These are phyloP conservation scores for Hymenoscyphus fructigenus DNA, from an alignment of 2,329 filamentous ascomycete species.

Conservation along the genomic window DNA sequence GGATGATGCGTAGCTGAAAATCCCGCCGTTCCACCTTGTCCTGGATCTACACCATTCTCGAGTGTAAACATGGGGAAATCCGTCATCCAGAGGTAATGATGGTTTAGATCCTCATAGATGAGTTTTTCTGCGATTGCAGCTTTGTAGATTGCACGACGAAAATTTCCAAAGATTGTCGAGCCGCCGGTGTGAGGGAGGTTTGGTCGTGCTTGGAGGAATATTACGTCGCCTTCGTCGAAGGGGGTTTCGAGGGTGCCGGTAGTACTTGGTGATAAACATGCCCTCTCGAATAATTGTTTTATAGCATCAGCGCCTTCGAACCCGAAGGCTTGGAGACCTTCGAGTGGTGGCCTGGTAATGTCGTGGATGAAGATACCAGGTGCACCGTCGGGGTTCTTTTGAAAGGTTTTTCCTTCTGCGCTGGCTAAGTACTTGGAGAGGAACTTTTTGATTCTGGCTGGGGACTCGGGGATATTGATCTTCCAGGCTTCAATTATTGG, in stretches of 20 bases:
- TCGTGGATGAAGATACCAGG: slow-evolving; percentile 80
- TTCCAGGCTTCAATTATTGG: slow-evolving; percentile 76
- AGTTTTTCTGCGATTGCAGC: slow-evolving; percentile 30
- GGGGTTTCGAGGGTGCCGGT: slow-evolving; percentile 7
- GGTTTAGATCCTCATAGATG: slow-evolving; percentile 33
- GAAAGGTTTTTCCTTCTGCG: slow-evolving; percentile 55
- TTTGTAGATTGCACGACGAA: slow-evolving; percentile 34
- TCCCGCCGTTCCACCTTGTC: slow-evolving; percentile 75
- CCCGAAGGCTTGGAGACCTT: slow-evolving; percentile 75
- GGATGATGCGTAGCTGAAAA: slow-evolving; percentile 91
- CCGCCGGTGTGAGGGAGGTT: slow-evolving; percentile 65
- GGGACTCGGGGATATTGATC: slow-evolving; percentile 56
- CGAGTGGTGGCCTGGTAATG: slow-evolving; percentile 64
- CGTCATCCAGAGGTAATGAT: slow-evolving; percentile 79
- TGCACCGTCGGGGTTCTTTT: slow-evolving; percentile 70
- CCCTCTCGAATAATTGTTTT: slow-evolving; percentile 22
- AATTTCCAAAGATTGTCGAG: slow-evolving; percentile 53
- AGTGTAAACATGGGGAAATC: slow-evolving; percentile 93
- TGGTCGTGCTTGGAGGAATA: slow-evolving; percentile 78
- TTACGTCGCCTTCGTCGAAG: slow-evolving; percentile 68
- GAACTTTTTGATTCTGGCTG: slow-evolving; percentile 58
- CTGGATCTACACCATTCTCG: slow-evolving; percentile 52
- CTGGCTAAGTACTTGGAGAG: slow-evolving; percentile 70
- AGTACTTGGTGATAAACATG: not conserved
- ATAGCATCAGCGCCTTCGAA: slow-evolving; percentile 64